Conservation (phyloP, 176 grass and related monocot genomes). For the Otatea glauca region DNA sequence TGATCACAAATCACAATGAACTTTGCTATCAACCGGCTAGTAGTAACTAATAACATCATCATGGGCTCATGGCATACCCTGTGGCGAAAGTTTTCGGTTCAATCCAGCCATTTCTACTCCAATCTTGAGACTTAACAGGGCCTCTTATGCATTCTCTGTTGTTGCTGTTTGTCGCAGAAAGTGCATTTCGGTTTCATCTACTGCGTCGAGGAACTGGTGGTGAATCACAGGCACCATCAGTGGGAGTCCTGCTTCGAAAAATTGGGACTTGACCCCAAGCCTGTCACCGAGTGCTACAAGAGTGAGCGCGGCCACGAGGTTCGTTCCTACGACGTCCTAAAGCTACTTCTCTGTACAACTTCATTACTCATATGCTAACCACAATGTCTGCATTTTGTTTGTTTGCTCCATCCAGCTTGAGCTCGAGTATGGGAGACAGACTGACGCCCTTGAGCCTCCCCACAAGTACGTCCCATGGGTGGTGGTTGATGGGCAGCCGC, state of each 20-base stretch:
- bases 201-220: constrained; percentile 74
- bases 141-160: not conserved
- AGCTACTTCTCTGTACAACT: not conserved
- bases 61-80: not conserved
- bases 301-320: constrained; percentile 67
- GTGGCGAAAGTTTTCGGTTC: not conserved
- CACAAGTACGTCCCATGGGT: constrained; percentile 93
- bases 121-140: not conserved
- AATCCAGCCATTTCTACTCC: not conserved
- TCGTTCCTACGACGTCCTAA: not conserved
- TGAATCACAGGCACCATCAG: constrained; percentile 45
- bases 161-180: constrained; percentile 45
- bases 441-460: constrained; percentile 67
- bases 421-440: constrained; percentile 76
- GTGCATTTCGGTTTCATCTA: constrained; percentile 85
- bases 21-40: not conserved
- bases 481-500: constrained; percentile 77
- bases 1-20: not conserved
- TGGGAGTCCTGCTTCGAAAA: constrained; percentile 81
- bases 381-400: not conserved
- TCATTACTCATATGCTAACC: not conserved
- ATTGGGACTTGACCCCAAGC: constrained; percentile 60
- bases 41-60: not conserved
- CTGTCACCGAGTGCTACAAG: constrained; percentile 66
- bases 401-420: constrained; percentile 57